A percentile compares a stretch with the other conserved stretches of the same genome.
Evolutionary conservation across 1,284 basidiomycete species (phyloP).

Genomic region (Rhodotorula sp.): DNA sequence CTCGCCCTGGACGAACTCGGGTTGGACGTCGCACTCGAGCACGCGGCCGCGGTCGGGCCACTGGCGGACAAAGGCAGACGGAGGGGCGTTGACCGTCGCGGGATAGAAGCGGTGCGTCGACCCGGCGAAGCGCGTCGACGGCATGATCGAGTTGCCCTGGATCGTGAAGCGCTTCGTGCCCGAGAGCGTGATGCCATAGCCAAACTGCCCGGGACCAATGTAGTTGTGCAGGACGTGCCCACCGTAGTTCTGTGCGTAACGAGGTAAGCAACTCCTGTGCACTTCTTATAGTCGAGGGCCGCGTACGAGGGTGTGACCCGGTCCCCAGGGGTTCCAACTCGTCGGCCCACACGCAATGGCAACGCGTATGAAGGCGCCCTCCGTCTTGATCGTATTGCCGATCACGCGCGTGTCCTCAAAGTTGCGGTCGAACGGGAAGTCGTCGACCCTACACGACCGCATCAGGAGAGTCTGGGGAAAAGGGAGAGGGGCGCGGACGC

Average conservation of each 20-base stretch:
- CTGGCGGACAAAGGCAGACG: constrained; percentile 41
- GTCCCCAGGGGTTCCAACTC: constrained; percentile 40
- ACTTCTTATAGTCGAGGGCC: too few relatives aligned
- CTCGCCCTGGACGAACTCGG: constrained; percentile 45
- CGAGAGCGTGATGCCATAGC: constrained; percentile 45
- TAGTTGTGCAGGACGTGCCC: constrained; percentile 43
- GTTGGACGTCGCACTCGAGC: constrained; percentile 39
- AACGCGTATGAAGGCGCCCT: constrained; percentile 46
- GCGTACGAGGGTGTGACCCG: constrained; percentile 28
- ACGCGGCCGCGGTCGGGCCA: constrained; percentile 37
- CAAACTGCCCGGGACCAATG: constrained; percentile 45
- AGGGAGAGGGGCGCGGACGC: not conserved
- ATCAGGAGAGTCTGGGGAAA: not conserved
- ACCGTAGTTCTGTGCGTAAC: constrained; percentile 37
- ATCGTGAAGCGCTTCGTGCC: constrained; percentile 42
- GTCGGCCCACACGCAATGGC: constrained; percentile 44
- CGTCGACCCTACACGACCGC: constrained; percentile 39
- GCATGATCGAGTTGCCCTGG: constrained; percentile 40
- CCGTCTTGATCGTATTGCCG: constrained; percentile 43
- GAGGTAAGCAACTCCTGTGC: too few relatives aligned
- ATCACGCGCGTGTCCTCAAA: constrained; percentile 43
- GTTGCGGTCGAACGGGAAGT: constrained; percentile 44
- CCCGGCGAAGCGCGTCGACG: constrained; percentile 41
- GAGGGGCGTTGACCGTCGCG: constrained; percentile 38
- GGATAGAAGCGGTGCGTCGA: constrained; percentile 32